Base-by-base conservation (phyloP, 306 rosid species). In the Oxytropis ochrocephala region DNA sequence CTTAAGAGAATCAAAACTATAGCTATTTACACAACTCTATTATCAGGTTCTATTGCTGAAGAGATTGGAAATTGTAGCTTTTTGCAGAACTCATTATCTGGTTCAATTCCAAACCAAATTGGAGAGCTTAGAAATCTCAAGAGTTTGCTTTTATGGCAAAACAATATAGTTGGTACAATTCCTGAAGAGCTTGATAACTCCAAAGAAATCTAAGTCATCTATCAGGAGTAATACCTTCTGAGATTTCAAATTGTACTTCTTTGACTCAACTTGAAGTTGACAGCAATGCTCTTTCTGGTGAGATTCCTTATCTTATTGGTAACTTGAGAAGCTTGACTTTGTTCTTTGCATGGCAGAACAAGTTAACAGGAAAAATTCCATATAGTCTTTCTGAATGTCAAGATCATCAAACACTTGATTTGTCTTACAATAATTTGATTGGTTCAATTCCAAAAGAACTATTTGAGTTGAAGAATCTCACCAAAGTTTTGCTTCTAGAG, bases 51-150 rank as follows among this genome's bases (percentile, higher is more conserved):
- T 2, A 81, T 95, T 72, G 96, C 99, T 11, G 86, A 89, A 69
- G 97, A 91, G 78, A 91, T 95, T 64, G 96, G 87, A 36, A 81
- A 91, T 71, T 91, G 96, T 82, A 84, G 87, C 43, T 91, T 87
- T 80, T 52, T 95, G 80, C 84, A 83, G 79, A 95, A 95, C 54
- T 76, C 87, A 12, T 75, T 89, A 48, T 87, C 92, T 0, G 99
- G 97, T 54, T 57, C 81, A 17, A 78, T 95, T 75, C 96, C 99
- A 61, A 53, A 61, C 52, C 50, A 49, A 76, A 77, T 91, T 54
- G 99, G 92, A 48, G 55, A 80, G 51, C 89, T 95, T 29, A 72
- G 58, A 56, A 83, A 84, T 35, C 96, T 95, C 36, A 73, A 73
- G 77, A 83, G 81, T 47, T 50, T 95, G 2, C 78, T 89, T 51